Base-by-base conservation (phyloP, 495 filamentous ascomycete species). In the Extremus antarcticus region DNA sequence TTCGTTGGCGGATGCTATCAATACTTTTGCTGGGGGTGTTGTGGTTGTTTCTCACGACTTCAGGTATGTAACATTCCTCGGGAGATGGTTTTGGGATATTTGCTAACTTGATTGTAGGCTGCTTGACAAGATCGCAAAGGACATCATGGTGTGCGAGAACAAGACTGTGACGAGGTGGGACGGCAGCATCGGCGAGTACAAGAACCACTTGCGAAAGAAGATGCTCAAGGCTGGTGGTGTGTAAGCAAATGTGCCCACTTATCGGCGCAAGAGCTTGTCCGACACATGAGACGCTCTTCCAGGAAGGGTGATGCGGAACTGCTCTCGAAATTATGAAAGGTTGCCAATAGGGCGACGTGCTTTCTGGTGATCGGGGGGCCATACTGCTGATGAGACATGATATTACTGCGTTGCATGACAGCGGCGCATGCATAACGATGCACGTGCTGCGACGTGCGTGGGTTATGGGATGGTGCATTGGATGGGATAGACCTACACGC, bases 1-100 rank as follows among this genome's bases (percentile, higher is more conserved):
- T 74, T 88, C 84, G 72, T 75, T 98, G 73, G 92, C 92, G 1
- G 91, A 99, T 69, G 92, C 92, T 57, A 97, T 97, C 75, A 95
- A 95, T 65, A 83, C 90, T 39, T 99, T 84, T 73, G 87, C 78
- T 63, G 92, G 92, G 66, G 92, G 92, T 82, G 94, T 97, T 43
- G 90, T 97, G 40, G 92, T 97, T 55, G 92, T 98, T 47, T 90
- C 85, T 61, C 92, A 98, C 83, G 92, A 98, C 70, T 98, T 98
- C 78, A 85, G 92, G 87, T 90, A 78, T 66, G 80, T 35, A 4
- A 35, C 29, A 35, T 35, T 45, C 17, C 19, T n/a, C n/a, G n/a
- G 41, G 17, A 45, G 3, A 17, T 7, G 7, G 16, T 45, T 8
- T 45, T 46, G 2, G 39, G 48, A 25, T 49, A 43, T 9, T 20